Evolutionary conservation across 345 rosid genomes (phyloP).

Genomic region (Leavenworthia alabamica): DNA sequence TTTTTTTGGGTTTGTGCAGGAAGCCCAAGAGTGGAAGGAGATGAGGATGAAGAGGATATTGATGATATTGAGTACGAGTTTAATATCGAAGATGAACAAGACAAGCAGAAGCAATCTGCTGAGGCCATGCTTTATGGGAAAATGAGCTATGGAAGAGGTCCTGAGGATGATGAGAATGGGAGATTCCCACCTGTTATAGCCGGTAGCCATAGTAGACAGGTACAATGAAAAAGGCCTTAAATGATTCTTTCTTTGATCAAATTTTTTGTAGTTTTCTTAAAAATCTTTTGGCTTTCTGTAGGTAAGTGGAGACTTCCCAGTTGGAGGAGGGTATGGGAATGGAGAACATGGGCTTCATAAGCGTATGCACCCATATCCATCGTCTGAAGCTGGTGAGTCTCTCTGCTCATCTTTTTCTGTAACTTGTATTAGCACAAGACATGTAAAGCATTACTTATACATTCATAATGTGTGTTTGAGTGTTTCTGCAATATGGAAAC

Average conservation of each 20-base stretch:
- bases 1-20: conserved; percentile 37
- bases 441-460: neutral
- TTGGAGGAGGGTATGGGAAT: conserved; percentile 56
- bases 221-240: conserved; percentile 11
- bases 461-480: neutral
- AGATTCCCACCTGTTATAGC: conserved; percentile 60
- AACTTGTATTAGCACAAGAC: neutral
- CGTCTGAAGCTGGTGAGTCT: conserved; percentile 65
- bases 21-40: conserved; percentile 88
- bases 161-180: conserved; percentile 65
- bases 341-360: conserved; percentile 78
- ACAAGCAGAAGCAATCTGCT: conserved; percentile 55
- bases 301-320: conserved; percentile 91
- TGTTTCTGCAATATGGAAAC: neutral
- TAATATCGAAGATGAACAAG: conserved; percentile 72
- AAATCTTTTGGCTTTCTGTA: conserved; percentile 19
- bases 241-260: neutral
- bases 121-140: conserved; percentile 92
- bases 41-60: conserved; percentile 89
- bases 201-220: conserved; percentile 67
- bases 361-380: conserved; percentile 85
- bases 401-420: neutral
- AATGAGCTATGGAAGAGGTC: conserved; percentile 98
- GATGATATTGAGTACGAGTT: conserved; percentile 95
- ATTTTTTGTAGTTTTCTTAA: neutral